Percentiles rank a stretch among this genome's conserved stretches.
Conservation (phyloP, 1,284 basidiomycete genomes). For the Ceratobasidium sp. region DNA sequence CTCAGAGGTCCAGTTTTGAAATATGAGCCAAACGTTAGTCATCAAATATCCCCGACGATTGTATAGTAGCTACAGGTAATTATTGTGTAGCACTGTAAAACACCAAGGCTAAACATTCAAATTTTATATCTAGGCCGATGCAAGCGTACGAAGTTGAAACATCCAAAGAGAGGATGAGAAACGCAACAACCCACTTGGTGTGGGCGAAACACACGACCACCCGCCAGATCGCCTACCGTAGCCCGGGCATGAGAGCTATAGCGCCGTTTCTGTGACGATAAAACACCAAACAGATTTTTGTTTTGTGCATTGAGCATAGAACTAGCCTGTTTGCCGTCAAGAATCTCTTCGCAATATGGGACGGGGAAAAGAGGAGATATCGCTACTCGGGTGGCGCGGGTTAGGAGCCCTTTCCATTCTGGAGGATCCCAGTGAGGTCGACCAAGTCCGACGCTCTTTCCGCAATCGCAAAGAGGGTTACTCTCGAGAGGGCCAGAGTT, state of each 20-base stretch:
- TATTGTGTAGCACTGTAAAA: too few relatives aligned
- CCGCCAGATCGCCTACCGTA: too few relatives aligned
- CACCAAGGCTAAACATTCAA: too few relatives aligned
- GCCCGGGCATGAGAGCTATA: background rate
- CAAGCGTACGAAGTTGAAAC: too few relatives aligned
- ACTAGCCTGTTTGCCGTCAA: background rate
- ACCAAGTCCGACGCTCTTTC: background rate
- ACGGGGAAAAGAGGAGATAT: constrained; percentile 19
- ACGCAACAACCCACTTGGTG: too few relatives aligned
- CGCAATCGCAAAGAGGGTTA: constrained; percentile 4
- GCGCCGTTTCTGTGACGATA: background rate
- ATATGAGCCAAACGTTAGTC: too few relatives aligned
- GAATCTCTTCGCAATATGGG: constrained; percentile 6
- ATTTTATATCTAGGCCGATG: too few relatives aligned
- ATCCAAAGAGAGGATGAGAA: too few relatives aligned
- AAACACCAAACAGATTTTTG: background rate
- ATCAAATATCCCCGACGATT: too few relatives aligned
- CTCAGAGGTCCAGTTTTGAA: too few relatives aligned
- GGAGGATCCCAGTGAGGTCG: constrained; percentile 1
- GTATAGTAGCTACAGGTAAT: too few relatives aligned
- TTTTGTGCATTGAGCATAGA: background rate
- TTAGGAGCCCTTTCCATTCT: constrained; percentile 3
- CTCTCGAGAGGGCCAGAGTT: background rate
- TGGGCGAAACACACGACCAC: too few relatives aligned
- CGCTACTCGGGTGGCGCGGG: constrained; percentile 3